Conservation (phyloP, 176 grass and related monocot genomes). For the Canna indica region DNA sequence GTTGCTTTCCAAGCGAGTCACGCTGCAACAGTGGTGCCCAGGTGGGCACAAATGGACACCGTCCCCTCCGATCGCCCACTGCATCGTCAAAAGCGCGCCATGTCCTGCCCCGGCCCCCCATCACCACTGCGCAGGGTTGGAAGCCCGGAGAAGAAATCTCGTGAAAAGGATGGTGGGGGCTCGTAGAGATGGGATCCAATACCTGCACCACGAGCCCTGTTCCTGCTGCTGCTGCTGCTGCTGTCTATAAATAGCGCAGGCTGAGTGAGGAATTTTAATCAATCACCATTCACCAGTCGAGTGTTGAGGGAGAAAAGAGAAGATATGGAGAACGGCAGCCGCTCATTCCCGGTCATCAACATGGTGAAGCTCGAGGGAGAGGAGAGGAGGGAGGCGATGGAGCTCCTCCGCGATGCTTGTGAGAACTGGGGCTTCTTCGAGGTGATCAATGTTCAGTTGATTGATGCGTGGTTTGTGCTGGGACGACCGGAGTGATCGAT, state of each 20-base stretch:
- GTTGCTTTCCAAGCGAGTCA: no score
- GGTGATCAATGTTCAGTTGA: no score
- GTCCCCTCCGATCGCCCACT: no score
- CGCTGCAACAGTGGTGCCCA: no score
- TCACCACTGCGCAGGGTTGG: background rate
- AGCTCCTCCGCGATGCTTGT: slow-evolving; percentile 55
- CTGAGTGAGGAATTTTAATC: no score
- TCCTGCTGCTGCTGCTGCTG: background rate
- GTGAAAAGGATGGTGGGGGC: background rate
- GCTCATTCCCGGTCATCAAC: slow-evolving; percentile 61
- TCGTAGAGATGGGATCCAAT: background rate
- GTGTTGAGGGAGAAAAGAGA: no score
- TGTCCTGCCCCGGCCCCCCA: background rate
- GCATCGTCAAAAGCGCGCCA: no score
- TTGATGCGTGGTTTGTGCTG: no score
- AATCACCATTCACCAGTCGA: no score
- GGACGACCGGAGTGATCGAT: no score
- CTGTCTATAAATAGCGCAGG: background rate
- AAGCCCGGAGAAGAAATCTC: background rate
- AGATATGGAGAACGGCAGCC: background rate
- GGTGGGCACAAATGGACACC: no score
- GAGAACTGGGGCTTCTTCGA: slow-evolving; percentile 98
- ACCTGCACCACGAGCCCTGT: background rate
- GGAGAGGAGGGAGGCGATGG: slow-evolving; percentile 45
- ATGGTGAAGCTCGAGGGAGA: slow-evolving; percentile 49